These are phyloP conservation scores for Backusella liffmaniae DNA, from an alignment of 192 early-diverging fungal species.

Conservation along the genomic window DNA sequence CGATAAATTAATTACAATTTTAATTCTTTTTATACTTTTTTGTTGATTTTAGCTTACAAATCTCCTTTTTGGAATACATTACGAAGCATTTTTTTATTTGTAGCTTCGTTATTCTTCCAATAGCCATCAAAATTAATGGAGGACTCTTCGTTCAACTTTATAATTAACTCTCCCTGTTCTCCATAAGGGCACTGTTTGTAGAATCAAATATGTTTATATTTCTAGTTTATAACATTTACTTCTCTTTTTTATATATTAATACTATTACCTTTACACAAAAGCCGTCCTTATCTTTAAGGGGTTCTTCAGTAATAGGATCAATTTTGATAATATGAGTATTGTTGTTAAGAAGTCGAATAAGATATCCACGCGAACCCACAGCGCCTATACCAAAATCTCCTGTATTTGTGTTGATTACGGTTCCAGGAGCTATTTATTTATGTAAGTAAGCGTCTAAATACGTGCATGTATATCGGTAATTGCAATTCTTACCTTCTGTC, in stretches of 20 bases:
- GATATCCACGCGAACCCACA: conserved; percentile 53
- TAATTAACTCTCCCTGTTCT: conserved; percentile 61
- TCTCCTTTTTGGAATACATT: conserved; percentile 64
- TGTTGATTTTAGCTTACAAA: conserved; percentile 22
- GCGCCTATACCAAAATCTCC: conserved; percentile 52
- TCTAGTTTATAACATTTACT: not conserved
- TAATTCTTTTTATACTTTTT: not conserved
- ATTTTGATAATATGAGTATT: conserved; percentile 54
- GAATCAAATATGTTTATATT: not conserved
- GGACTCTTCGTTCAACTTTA: conserved; percentile 28
- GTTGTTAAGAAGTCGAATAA: conserved; percentile 21
- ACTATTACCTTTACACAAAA: conserved; percentile 44
- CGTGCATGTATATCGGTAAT: not conserved
- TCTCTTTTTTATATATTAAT: conserved; percentile 1
- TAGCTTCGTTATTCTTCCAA: conserved; percentile 47
- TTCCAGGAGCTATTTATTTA: conserved; percentile 20
- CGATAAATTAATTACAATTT: not conserved
- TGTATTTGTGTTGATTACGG: conserved; percentile 45
- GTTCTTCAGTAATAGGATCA: conserved; percentile 56
- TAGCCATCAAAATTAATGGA: conserved; percentile 43
- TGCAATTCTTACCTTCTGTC: conserved; percentile 55
- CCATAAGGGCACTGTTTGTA: conserved; percentile 23
- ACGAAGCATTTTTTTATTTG: conserved; percentile 46
- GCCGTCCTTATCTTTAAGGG: conserved; percentile 47
- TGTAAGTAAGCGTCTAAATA: not conserved